These are phyloP conservation scores for Paraphoma sp. DNA, from an alignment of 2,329 filamentous ascomycete species.

Conservation along the genomic window DNA sequence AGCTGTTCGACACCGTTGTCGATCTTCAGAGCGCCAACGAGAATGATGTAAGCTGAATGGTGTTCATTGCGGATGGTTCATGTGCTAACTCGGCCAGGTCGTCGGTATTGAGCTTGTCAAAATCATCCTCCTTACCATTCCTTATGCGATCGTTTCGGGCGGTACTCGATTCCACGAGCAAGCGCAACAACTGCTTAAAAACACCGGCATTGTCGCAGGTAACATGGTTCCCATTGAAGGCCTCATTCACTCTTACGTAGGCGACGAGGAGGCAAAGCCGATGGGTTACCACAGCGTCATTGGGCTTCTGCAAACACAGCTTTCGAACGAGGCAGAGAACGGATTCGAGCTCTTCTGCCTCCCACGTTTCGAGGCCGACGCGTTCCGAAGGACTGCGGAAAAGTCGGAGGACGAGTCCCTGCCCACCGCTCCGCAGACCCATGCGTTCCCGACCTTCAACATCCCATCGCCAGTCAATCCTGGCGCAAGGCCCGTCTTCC, in stretches of 20 bases:
- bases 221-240: constrained; percentile 85
- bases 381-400: constrained; percentile 65
- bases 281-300: constrained; percentile 74
- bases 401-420: constrained; percentile 55
- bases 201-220: constrained; percentile 92
- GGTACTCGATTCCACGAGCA: constrained; percentile 62
- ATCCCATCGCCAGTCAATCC: constrained; percentile 78
- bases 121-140: constrained; percentile 92
- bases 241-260: constrained; percentile 83
- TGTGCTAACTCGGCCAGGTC: constrained; percentile 49
- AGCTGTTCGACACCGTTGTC: constrained; percentile 89
- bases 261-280: constrained; percentile 67
- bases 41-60: constrained; percentile 74
- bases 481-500: constrained; percentile 80
- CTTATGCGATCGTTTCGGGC: constrained; percentile 71
- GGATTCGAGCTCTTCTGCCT: constrained; percentile 77
- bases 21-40: constrained; percentile 92
- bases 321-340: constrained; percentile 75
- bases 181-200: constrained; percentile 81
- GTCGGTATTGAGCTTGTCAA: constrained; percentile 87
- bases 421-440: constrained; percentile 63
- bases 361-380: constrained; percentile 58
- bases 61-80: neutral
- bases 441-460: constrained; percentile 76
- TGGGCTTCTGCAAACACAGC: constrained; percentile 82